These are phyloP conservation scores for Hippophae tibetana DNA, from an alignment of 306 rosid species.

Conservation along the genomic window DNA sequence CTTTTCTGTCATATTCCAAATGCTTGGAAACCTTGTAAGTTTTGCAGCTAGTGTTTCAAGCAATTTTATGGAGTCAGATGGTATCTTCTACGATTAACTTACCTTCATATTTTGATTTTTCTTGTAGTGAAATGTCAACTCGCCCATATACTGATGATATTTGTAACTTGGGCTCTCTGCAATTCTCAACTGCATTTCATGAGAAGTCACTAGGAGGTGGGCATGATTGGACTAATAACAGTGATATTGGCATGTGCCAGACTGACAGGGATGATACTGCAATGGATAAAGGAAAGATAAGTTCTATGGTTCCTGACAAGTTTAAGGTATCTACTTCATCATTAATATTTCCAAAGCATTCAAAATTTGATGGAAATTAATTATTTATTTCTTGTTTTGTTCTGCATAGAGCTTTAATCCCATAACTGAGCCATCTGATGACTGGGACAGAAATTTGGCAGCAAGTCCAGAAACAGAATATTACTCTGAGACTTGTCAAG, in stretches of 20 bases:
- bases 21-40: constrained; percentile 43
- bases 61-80: constrained; percentile 15
- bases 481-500: constrained; percentile 33
- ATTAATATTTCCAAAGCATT: constrained; percentile 12
- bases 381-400: constrained; percentile 1
- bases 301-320: constrained; percentile 35
- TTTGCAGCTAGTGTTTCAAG: constrained; percentile 4
- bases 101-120: constrained; percentile 18
- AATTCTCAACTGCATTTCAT: constrained; percentile 36
- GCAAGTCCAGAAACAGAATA: constrained; percentile 42
- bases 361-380: constrained; percentile 13
- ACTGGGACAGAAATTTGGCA: constrained; percentile 56
- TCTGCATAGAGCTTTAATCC: constrained; percentile 79
- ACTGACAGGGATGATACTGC: constrained; percentile 48
- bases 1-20: constrained; percentile 32
- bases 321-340: constrained; percentile 47
- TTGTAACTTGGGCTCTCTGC: constrained; percentile 49
- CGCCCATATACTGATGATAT: constrained; percentile 31
- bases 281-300: constrained; percentile 29
- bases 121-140: constrained; percentile 34
- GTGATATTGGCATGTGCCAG: constrained; percentile 77
- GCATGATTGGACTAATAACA: constrained; percentile 42
- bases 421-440: constrained; percentile 80
- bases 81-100: constrained; percentile 7
- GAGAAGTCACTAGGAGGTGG: constrained; percentile 31